phyloP scores from a whole-genome alignment of 176 grass and related monocot genomes.

The Oryza meridionalis region DNA sequence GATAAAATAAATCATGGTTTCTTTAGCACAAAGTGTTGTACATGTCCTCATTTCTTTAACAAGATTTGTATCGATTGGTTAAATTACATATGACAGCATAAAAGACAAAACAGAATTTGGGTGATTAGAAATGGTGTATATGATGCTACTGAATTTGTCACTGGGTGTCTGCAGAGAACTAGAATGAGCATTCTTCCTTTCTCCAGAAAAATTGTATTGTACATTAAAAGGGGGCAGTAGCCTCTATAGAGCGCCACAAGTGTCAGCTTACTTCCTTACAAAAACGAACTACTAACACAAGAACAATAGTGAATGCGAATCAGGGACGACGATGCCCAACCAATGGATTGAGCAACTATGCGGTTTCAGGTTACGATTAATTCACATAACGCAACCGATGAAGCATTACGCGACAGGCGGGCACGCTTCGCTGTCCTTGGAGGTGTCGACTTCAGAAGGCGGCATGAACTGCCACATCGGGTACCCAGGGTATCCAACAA shows the following conservation, averaged over 20 bases:
- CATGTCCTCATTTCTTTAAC: not conserved
- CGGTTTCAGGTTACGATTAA: conserved; percentile 28
- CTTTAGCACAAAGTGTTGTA: not conserved
- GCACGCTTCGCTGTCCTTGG: conserved; percentile 62
- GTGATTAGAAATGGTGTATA: not conserved
- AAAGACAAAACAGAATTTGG: not conserved
- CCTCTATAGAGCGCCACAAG: conserved; percentile 34
- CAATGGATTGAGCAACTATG: conserved; percentile 30
- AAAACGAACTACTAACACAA: conserved; percentile 37
- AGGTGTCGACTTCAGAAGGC: conserved; percentile 70
- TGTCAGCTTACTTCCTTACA: conserved; percentile 29
- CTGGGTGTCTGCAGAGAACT: conserved; percentile 44
- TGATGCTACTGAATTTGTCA: not conserved
- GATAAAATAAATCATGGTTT: not conserved
- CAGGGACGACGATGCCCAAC: conserved; percentile 21
- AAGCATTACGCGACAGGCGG: conserved; percentile 61
- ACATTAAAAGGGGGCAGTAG: conserved; percentile 34
- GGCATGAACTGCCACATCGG: conserved; percentile 86
- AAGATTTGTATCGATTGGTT: not conserved
- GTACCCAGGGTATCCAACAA: conserved; percentile 60
- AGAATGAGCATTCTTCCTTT: conserved; percentile 49
- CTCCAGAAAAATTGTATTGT: conserved; percentile 45
- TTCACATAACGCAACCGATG: not conserved
- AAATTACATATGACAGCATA: not conserved
- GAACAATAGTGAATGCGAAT: conserved; percentile 39